A percentile compares a stretch with the other conserved stretches of the same genome.
Conservation (phyloP, 306 rosid species). For the Lathyrus sativus region DNA sequence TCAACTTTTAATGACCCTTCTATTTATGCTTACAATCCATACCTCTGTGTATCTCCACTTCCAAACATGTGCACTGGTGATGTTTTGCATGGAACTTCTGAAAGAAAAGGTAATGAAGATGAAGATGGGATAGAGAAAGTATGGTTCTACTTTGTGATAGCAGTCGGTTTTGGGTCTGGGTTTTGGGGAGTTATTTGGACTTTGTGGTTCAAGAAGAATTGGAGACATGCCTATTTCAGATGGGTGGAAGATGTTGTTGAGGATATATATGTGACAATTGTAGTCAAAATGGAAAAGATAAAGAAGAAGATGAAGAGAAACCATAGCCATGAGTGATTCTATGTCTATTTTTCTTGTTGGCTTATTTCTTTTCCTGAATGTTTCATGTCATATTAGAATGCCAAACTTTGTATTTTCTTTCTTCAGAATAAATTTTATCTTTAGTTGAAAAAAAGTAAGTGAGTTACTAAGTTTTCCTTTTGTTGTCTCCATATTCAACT, state of each 20-base stretch:
- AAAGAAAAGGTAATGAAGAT: conserved; percentile 6
- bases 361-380: not conserved
- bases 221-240: conserved; percentile 38
- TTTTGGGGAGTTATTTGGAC: conserved; percentile 29
- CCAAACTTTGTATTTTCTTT: conserved; percentile 16
- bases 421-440: not conserved
- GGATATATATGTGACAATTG: conserved; percentile 8
- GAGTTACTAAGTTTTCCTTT: no score
- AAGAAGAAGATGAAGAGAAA: conserved; percentile 15
- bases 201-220: conserved; percentile 19
- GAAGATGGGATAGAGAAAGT: conserved; percentile 17
- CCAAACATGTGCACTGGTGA: conserved; percentile 1
- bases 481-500: no score
- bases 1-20: conserved; percentile 3
- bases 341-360: not conserved
- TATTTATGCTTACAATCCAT: conserved; percentile 21
- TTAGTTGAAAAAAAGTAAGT: not conserved
- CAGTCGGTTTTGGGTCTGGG: conserved; percentile 29
- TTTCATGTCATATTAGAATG: not conserved
- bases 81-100: not conserved
- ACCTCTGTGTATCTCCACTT: conserved; percentile 35
- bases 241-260: conserved; percentile 36
- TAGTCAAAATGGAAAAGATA: not conserved
- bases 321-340: not conserved
- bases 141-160: conserved; percentile 24